A percentile compares a stretch with the other conserved stretches of the same genome.
phyloP scores from a whole-genome alignment of 2,329 filamentous ascomycete species.

The Alternaria postmessia region DNA sequence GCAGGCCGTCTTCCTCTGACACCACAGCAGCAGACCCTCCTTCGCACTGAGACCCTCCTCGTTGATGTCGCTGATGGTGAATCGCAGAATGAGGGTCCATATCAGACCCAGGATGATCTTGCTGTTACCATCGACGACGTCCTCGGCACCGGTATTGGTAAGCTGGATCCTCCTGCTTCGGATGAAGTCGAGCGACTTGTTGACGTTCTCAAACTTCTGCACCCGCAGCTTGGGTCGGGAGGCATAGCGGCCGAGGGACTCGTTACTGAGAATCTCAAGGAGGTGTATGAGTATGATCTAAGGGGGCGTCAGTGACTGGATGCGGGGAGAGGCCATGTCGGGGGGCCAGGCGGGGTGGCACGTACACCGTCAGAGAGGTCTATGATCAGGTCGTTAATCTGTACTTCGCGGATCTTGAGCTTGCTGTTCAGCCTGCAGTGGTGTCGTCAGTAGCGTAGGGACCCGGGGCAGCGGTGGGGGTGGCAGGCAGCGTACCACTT shows the following conservation, averaged over 20 bases:
- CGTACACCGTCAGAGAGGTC: conserved; percentile 94
- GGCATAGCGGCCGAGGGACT: conserved; percentile 95
- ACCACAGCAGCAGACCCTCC: conserved; percentile 94
- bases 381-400: conserved; percentile 84
- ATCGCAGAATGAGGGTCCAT: conserved; percentile 97
- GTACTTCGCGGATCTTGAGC: conserved; percentile 77
- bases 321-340: conserved; percentile 13
- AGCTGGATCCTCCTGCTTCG: conserved; percentile 90
- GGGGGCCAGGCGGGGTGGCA: conserved; percentile 38
- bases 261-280: conserved; percentile 92
- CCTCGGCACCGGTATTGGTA: conserved; percentile 98
- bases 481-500: conserved; percentile 74
- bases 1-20: conserved; percentile 97
- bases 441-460: conserved; percentile 31
- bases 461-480: conserved; percentile 14
- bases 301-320: conserved; percentile 22
- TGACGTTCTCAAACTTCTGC: conserved; percentile 97
- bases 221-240: conserved; percentile 95
- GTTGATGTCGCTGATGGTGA: conserved; percentile 99
- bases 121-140: conserved; percentile 96
- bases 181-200: conserved; percentile 92
- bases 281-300: conserved; percentile 95
- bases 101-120: conserved; percentile 98
- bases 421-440: conserved; percentile 89
- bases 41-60: conserved; percentile 98